Evolutionary conservation across 805 yeast species (phyloP), one percentile per base, ranked within the genome.

Genomic region (Lipomyces lipofer): DNA sequence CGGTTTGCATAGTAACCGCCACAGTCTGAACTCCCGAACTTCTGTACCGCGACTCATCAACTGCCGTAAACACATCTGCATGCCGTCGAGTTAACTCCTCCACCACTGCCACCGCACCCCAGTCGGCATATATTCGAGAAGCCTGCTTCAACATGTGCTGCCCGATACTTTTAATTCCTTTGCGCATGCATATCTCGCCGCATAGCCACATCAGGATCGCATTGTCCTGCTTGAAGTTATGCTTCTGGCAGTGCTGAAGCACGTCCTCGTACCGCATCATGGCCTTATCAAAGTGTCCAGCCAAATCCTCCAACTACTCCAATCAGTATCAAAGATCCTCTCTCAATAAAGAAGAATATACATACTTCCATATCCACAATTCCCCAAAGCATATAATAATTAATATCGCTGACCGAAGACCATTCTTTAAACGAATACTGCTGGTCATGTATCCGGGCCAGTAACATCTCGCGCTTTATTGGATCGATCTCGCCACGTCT

Each of bases 21-120:
- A 40, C 44, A 3, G 59, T 54, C 19, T 58, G 62, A n/a, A 56
- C 55, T 8, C 62, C 62, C 13, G 42, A 38, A 27, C 49, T 45
- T 4, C 22, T 19, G 32, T 38, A 40, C 2, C 12, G 15, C 9
- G 28, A 17, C 28, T 22, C 27, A 1, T 19, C 36, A 3, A 30
- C 13, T 13, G 36, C 42, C 21, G 22, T 43, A 17, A 50, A 38
- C 9, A 47, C 49, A 2, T 43, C 49, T 15, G 56, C 47, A 27
- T 36, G 43, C 19, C 4, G 12, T 15, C 13, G 12, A 21, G 29
- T 7, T 9, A 58, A 4, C 9, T 39, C 42, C 21, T 54, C 50
- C 17, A 54, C 56, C 22, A 51, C 45, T 2, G 53, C 62, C 5
- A 49, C 28, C 4, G 61, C 62, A 1, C 62, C 62, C 30, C 43